phyloP scores from a whole-genome alignment of 2,329 filamentous ascomycete genomes.

The Phaeophleospora eucalypticola region DNA sequence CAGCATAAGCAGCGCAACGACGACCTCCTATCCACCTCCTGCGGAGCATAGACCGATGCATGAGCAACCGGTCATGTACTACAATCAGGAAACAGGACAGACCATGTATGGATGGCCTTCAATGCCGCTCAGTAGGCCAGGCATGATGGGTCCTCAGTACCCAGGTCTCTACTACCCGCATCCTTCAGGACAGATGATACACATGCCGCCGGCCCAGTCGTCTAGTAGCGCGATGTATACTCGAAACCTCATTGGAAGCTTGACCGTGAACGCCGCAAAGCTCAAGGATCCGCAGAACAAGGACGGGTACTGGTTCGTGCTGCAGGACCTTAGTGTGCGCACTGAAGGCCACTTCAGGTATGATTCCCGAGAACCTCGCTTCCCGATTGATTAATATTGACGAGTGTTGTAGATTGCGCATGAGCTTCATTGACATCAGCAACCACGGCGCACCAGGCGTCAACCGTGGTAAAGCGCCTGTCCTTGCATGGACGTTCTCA shows the following conservation, averaged over 20 bases:
- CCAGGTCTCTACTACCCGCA: conserved; percentile 19
- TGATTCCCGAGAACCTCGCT: conserved; percentile 23
- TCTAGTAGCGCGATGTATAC: conserved; percentile 82
- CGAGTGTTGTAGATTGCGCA: conserved; percentile 50
- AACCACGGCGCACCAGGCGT: conserved; percentile 42
- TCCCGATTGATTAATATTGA: not conserved
- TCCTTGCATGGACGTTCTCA: conserved; percentile 81
- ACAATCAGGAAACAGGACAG: conserved; percentile 15
- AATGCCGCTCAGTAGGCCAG: conserved; percentile 12
- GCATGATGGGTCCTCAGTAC: conserved; percentile 7
- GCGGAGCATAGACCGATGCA: conserved; percentile 29
- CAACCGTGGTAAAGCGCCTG: conserved; percentile 72
- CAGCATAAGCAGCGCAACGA: conserved; percentile 76
- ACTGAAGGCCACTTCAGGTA: conserved; percentile 90
- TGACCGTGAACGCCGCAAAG: conserved; percentile 82
- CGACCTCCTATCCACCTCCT: conserved; percentile 67
- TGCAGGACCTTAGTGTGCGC: conserved; percentile 90
- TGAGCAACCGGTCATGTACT: conserved; percentile 16
- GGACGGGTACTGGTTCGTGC: conserved; percentile 91
- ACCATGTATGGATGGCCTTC: conserved; percentile 22
- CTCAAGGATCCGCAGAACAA: conserved; percentile 74
- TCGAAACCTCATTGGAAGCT: conserved; percentile 86
- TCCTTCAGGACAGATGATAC: conserved; percentile 13
- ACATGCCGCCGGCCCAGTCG: conserved; percentile 30
- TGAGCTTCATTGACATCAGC: conserved; percentile 82